Evolutionary conservation across 1,284 basidiomycete genomes (phyloP), one percentile per base, ranked within the genome.

Genomic region (Austroboletus rostrupii): DNA sequence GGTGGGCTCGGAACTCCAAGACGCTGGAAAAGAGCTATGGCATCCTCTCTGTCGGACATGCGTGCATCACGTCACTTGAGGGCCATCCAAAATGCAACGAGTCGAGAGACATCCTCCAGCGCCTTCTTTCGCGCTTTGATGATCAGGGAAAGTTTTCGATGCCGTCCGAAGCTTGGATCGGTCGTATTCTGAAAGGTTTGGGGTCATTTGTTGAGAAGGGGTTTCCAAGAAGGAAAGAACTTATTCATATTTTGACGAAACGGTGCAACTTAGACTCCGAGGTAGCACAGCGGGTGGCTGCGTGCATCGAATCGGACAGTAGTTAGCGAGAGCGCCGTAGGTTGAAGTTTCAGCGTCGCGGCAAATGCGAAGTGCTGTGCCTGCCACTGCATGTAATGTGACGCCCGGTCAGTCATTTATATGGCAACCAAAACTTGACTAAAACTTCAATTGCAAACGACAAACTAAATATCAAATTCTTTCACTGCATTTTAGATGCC

Each of bases 91-190:
- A 52, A 42, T 62, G 47, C 14, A 40, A 21, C 5, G 53, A 48
- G 37, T 66, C 64, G 19, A 52, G 52, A 19, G 57, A 53, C 12
- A 40, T 19, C 6, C 40, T 66, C 3, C 55, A 53, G 9, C 16
- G 39, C 0, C 47, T 66, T 2, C 42, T 66, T 1, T 45, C 49
- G 39, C 44, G 48, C 0, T 60, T 55, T 14, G 54, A 64, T 11
- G 55, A 58, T 1, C 59, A 62, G 11, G 53, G 52, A 37, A 67
- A 67, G 43, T 64, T 64, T 19, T 55, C 57, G 50, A 67, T 64
- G 64, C 61, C 62, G 21, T 48, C 53, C 6, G 66, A 68, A 42
- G 55, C 56, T 1, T 65, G 64, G 58, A 52, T 67, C 20, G 59
- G 52, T 5, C 57, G 62, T 1, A 47, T 68, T 12, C 28, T 65